Percentiles rank a stretch among this genome's conserved stretches.
These are phyloP conservation scores for Trichoderma citrinoviride DNA, from an alignment of 2,329 filamentous ascomycete genomes.

Conservation along the genomic window DNA sequence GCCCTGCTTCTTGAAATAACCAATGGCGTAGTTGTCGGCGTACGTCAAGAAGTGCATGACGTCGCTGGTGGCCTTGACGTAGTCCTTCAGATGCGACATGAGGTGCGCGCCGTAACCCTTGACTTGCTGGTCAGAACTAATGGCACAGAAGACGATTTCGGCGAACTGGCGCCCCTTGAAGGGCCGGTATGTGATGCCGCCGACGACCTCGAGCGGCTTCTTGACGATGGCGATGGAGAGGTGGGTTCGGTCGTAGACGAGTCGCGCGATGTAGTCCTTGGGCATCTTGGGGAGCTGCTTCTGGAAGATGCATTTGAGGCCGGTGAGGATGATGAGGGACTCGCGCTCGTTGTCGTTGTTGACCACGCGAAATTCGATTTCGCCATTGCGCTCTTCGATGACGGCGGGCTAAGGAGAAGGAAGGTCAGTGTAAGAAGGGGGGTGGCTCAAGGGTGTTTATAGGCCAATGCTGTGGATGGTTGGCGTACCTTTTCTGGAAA, in stretches of 20 bases:
- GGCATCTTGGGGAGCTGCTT: constrained; percentile 99
- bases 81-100: constrained; percentile 97
- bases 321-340: constrained; percentile 90
- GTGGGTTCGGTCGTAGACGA: constrained; percentile 96
- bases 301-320: constrained; percentile 96
- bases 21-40: constrained; percentile 97
- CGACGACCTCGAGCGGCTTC: constrained; percentile 91
- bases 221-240: constrained; percentile 97
- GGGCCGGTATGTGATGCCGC: constrained; percentile 92
- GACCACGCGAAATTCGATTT: constrained; percentile 96
- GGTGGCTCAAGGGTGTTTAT: not conserved
- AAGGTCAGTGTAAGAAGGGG: not conserved
- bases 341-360: constrained; percentile 91
- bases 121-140: constrained; percentile 96
- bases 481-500: constrained; percentile 83
- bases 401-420: constrained; percentile 65
- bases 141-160: constrained; percentile 98
- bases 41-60: constrained; percentile 99
- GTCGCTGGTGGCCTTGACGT: constrained; percentile 92
- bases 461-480: not conserved
- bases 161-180: constrained; percentile 92
- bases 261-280: constrained; percentile 95
- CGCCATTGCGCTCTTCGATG: constrained; percentile 86
- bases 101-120: constrained; percentile 97
- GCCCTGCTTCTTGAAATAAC: constrained; percentile 98